These are phyloP conservation scores for Ophiostoma triangulosporum DNA, from an alignment of 2,329 filamentous ascomycete species.

Conservation along the genomic window DNA sequence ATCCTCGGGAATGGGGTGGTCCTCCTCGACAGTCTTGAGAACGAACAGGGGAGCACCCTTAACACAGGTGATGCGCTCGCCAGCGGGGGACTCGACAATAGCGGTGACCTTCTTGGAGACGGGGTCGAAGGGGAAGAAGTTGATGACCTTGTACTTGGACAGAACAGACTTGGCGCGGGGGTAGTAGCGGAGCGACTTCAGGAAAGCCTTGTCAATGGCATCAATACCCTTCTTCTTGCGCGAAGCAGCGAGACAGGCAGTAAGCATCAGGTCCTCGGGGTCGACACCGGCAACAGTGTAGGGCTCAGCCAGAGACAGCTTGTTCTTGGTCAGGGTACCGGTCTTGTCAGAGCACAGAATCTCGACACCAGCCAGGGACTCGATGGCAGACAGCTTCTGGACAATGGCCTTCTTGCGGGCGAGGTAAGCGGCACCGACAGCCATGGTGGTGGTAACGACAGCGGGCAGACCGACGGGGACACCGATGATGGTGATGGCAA, in stretches of 20 bases:
- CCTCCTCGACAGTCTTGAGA: constrained; percentile 74
- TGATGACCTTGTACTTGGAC: constrained; percentile 69
- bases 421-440: constrained; percentile 80
- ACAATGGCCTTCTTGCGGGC: constrained; percentile 90
- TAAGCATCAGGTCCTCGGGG: constrained; percentile 74
- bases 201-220: constrained; percentile 88
- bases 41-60: constrained; percentile 86
- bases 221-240: constrained; percentile 95
- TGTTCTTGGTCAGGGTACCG: constrained; percentile 87
- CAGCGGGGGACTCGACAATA: constrained; percentile 68
- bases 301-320: constrained; percentile 74
- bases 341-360: constrained; percentile 94
- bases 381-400: constrained; percentile 82
- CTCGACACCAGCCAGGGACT: constrained; percentile 83
- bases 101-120: constrained; percentile 89
- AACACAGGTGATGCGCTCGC: constrained; percentile 75
- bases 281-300: constrained; percentile 74
- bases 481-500: constrained; percentile 83
- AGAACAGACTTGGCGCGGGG: constrained; percentile 69
- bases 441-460: constrained; percentile 90
- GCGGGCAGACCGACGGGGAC: constrained; percentile 87
- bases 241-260: constrained; percentile 76
- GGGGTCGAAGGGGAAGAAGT: constrained; percentile 82
- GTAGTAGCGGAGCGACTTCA: constrained; percentile 73
- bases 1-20: constrained; percentile 63